Evolutionary conservation across 2,329 filamentous ascomycete genomes (phyloP).

Genomic region (Paecilomyces niveus): DNA sequence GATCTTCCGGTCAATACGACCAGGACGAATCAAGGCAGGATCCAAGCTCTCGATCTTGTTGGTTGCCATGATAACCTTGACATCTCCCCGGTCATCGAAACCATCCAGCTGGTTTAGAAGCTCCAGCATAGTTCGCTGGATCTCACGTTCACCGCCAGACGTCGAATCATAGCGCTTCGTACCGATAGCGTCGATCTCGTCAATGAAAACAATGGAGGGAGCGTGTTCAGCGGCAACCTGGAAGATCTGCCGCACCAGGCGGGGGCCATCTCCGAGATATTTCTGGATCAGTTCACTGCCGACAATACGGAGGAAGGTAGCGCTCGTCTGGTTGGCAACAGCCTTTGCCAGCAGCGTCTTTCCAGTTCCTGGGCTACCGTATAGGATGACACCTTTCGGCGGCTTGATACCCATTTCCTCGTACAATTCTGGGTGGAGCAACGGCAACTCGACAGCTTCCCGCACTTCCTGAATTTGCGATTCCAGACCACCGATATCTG

Average conservation of each 20-base stretch:
- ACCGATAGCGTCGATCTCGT: slow-evolving; percentile 97
- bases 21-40: slow-evolving; percentile 89
- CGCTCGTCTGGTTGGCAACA: slow-evolving; percentile 97
- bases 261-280: slow-evolving; percentile 91
- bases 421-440: slow-evolving; percentile 93
- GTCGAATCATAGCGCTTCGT: slow-evolving; percentile 98
- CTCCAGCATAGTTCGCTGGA: slow-evolving; percentile 97
- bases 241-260: slow-evolving; percentile 87
- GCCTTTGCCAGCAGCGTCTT: slow-evolving; percentile 95
- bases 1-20: slow-evolving; percentile 98
- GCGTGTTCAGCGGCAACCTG: slow-evolving; percentile 91
- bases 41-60: slow-evolving; percentile 99
- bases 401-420: slow-evolving; percentile 99
- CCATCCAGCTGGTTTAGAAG: slow-evolving; percentile 96
- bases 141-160: slow-evolving; percentile 92
- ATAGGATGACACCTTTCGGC: slow-evolving; percentile 97
- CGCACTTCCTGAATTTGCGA: slow-evolving; percentile 94
- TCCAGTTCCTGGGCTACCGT: slow-evolving; percentile 92
- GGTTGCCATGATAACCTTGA: slow-evolving; percentile 99
- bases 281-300: slow-evolving; percentile 98
- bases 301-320: slow-evolving; percentile 94
- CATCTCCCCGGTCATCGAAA: slow-evolving; percentile 96
- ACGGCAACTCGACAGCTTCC: slow-evolving; percentile 90
- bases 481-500: slow-evolving; percentile 95
- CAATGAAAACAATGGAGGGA: slow-evolving; percentile 96